Percentiles rank a stretch among this genome's conserved stretches.
These are phyloP conservation scores for Lachnellula suecica DNA, from an alignment of 2,329 filamentous ascomycete species.

Conservation along the genomic window DNA sequence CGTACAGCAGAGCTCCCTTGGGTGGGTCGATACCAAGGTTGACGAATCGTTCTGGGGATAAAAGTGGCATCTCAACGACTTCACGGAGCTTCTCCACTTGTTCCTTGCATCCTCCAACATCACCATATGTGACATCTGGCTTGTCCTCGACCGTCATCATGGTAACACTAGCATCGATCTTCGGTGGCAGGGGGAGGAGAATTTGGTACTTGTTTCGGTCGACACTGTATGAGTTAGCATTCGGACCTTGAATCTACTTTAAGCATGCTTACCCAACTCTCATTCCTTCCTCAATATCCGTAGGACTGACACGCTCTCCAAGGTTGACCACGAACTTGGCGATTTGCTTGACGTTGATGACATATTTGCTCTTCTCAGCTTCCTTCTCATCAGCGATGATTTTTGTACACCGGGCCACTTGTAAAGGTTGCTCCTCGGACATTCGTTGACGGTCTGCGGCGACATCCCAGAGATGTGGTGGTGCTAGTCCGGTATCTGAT, in stretches of 20 bases:
- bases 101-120: slow-evolving; percentile 98
- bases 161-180: slow-evolving; percentile 97
- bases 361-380: slow-evolving; percentile 97
- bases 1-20: slow-evolving; percentile 95
- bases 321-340: slow-evolving; percentile 99
- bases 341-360: slow-evolving; percentile 99
- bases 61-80: slow-evolving; percentile 96
- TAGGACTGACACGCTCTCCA: slow-evolving; percentile 93
- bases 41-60: slow-evolving; percentile 96
- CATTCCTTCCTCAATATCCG: slow-evolving; percentile 99
- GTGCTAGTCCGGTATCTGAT: slow-evolving; percentile 96
- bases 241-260: slow-evolving; percentile 9
- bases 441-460: slow-evolving; percentile 97
- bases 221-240: slow-evolving; percentile 52
- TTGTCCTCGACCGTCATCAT: slow-evolving; percentile 99
- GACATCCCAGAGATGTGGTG: slow-evolving; percentile 98
- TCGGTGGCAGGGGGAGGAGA: slow-evolving; percentile 89
- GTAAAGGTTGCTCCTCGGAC: slow-evolving; percentile 95
- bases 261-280: slow-evolving; percentile 68
- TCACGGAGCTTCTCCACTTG: slow-evolving; percentile 99
- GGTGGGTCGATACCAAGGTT: slow-evolving; percentile 98
- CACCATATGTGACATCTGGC: slow-evolving; percentile 97
- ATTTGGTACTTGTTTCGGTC: slow-evolving; percentile 99
- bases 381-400: slow-evolving; percentile 98
- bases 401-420: slow-evolving; percentile 97